These are phyloP conservation scores for Mucor plumbeus DNA, from an alignment of 371 early-diverging fungal genomes.

Conservation along the genomic window DNA sequence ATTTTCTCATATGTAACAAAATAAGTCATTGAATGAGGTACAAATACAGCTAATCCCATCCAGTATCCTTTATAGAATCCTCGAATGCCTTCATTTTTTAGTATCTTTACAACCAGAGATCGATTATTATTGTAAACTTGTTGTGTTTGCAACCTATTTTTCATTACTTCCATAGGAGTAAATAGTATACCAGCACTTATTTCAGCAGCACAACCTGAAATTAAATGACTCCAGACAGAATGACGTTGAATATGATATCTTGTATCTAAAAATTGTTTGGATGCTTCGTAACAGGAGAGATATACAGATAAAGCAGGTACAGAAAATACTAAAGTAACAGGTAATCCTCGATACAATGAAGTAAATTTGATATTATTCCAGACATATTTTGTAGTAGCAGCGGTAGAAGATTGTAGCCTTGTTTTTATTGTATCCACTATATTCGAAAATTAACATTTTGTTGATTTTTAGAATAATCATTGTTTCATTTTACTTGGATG, in stretches of 20 bases:
- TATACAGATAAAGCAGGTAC: constrained; percentile 80
- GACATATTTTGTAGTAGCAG: not conserved
- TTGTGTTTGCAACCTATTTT: constrained; percentile 64
- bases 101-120: constrained; percentile 35
- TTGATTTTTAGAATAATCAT: not conserved
- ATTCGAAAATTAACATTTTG: not conserved
- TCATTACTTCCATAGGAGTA: constrained; percentile 86
- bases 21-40: constrained; percentile 68
- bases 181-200: constrained; percentile 58
- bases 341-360: constrained; percentile 67
- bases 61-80: constrained; percentile 80
- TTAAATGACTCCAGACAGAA: constrained; percentile 49
- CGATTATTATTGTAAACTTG: constrained; percentile 26
- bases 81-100: constrained; percentile 54
- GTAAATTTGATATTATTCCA: constrained; percentile 2
- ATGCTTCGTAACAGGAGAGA: constrained; percentile 71
- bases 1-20: constrained; percentile 78
- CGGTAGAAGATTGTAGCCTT: constrained; percentile 61
- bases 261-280: constrained; percentile 52
- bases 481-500: constrained; percentile 56
- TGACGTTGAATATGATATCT: constrained; percentile 12
- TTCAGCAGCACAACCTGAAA: constrained; percentile 64
- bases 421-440: constrained; percentile 81
- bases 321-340: constrained; percentile 70
- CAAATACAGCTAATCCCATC: constrained; percentile 67